Percentiles rank a stretch among this genome's conserved stretches.
These are phyloP conservation scores for Fusarium redolens DNA, from an alignment of 2,329 filamentous ascomycete species.

Conservation along the genomic window DNA sequence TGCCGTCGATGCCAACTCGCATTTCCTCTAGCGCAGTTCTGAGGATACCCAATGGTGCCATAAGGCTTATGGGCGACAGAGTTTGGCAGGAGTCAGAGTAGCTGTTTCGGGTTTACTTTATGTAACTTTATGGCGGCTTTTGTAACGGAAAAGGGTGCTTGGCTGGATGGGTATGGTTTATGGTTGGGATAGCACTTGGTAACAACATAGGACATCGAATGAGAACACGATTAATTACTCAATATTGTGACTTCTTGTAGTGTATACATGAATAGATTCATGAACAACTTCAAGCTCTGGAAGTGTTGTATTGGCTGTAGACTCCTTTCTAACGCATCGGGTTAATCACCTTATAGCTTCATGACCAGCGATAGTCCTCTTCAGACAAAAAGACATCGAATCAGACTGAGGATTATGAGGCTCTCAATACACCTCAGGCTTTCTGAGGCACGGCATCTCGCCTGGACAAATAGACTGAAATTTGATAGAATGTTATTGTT, in stretches of 20 bases:
- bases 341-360: neutral
- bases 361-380: neutral
- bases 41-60: neutral
- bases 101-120: conserved; percentile 1
- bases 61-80: neutral
- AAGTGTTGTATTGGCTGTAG: too few species aligned
- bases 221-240: conserved; percentile 29
- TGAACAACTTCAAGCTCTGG: neutral
- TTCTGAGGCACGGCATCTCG: neutral
- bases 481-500: neutral
- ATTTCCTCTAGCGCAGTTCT: neutral
- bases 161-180: conserved; percentile 11
- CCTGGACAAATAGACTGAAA: neutral
- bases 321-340: too few species aligned
- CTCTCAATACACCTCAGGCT: neutral
- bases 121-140: conserved; percentile 10
- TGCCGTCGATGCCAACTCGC: neutral
- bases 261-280: neutral
- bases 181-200: conserved; percentile 20
- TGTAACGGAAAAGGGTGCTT: conserved; percentile 22
- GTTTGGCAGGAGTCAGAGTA: neutral
- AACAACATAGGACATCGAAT: conserved; percentile 24
- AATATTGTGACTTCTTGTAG: neutral
- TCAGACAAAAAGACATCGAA: neutral
- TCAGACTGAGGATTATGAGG: neutral